These are phyloP conservation scores for Hyaloraphidium curvatum DNA, from an alignment of 192 early-diverging fungal species.

Conservation along the genomic window DNA sequence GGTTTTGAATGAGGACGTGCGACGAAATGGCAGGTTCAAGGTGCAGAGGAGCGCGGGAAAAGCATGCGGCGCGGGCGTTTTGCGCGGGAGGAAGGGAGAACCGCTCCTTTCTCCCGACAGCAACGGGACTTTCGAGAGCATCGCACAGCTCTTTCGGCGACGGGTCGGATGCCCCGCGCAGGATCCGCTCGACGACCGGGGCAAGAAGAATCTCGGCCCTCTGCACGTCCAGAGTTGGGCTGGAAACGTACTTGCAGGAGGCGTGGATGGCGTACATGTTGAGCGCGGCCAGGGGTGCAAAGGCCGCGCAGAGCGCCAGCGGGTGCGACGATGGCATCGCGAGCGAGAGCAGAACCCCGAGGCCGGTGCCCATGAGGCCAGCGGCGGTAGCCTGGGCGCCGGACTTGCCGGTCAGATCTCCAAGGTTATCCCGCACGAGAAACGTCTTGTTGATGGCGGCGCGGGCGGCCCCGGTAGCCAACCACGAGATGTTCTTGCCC, in stretches of 20 bases:
- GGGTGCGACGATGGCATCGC: conserved; percentile 22
- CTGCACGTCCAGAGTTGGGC: conserved; percentile 36
- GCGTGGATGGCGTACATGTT: conserved; percentile 53
- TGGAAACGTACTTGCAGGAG: conserved; percentile 56
- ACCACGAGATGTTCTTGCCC: conserved; percentile 69
- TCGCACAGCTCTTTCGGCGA: neutral
- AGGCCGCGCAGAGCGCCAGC: conserved; percentile 35
- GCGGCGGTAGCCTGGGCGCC: conserved; percentile 70
- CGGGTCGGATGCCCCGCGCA: neutral
- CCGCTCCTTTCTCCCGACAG: neutral
- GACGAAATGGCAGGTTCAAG: conserved; percentile 25
- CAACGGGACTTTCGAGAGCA: conserved; percentile 10
- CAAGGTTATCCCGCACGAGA: conserved; percentile 49
- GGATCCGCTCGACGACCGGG: neutral
- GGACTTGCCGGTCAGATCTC: conserved; percentile 66
- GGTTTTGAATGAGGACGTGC: conserved; percentile 9
- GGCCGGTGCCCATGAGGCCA: conserved; percentile 49
- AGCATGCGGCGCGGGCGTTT: conserved; percentile 15
- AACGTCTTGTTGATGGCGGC: conserved; percentile 69
- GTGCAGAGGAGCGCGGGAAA: conserved; percentile 18
- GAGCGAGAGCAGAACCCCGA: conserved; percentile 23
- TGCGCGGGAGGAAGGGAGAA: conserved; percentile 6
- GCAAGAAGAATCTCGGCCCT: conserved; percentile 13
- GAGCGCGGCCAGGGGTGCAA: conserved; percentile 44
- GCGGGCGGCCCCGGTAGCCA: conserved; percentile 57